Evolutionary conservation across 2,329 filamentous ascomycete species (phyloP).

Genomic region (Fusarium dlaminii): DNA sequence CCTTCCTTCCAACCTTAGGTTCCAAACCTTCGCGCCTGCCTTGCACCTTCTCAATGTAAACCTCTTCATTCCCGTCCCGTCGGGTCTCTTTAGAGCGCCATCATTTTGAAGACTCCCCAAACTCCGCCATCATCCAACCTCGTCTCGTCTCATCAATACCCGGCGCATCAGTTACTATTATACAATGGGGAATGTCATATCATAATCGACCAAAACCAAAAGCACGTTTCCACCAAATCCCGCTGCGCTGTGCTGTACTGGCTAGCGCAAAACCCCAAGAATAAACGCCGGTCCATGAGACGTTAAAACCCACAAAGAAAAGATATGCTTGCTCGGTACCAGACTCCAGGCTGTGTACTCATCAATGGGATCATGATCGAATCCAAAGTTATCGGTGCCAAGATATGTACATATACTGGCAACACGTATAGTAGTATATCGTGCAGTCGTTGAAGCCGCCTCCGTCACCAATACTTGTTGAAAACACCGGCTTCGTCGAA

Average conservation of each 20-base stretch:
- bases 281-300: constrained; percentile 40
- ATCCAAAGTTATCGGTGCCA: constrained; percentile 5
- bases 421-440: constrained; percentile 10
- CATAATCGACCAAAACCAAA: constrained; percentile 27
- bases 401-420: not conserved
- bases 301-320: constrained; percentile 26
- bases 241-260: not conserved
- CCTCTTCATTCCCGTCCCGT: not conserved
- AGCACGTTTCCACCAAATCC: constrained; percentile 2
- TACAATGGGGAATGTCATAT: constrained; percentile 34
- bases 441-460: constrained; percentile 28
- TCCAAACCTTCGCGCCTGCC: not conserved
- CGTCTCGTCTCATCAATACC: constrained; percentile 4
- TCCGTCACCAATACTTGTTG: constrained; percentile 17
- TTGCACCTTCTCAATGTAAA: constrained; percentile 12
- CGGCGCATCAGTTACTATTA: constrained; percentile 23
- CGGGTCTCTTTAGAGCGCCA: constrained; percentile 13
- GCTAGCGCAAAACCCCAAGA: constrained; percentile 14
- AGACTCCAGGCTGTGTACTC: constrained; percentile 38
- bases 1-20: not conserved
- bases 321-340: constrained; percentile 25
- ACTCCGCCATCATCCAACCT: constrained; percentile 20
- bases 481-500: constrained; percentile 13
- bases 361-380: constrained; percentile 18
- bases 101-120: constrained; percentile 8